Percentiles rank a stretch among this genome's conserved stretches.
These are phyloP conservation scores for Plasmodium coatneyi DNA, from an alignment of 169 alveolate species.

Conservation along the genomic window DNA sequence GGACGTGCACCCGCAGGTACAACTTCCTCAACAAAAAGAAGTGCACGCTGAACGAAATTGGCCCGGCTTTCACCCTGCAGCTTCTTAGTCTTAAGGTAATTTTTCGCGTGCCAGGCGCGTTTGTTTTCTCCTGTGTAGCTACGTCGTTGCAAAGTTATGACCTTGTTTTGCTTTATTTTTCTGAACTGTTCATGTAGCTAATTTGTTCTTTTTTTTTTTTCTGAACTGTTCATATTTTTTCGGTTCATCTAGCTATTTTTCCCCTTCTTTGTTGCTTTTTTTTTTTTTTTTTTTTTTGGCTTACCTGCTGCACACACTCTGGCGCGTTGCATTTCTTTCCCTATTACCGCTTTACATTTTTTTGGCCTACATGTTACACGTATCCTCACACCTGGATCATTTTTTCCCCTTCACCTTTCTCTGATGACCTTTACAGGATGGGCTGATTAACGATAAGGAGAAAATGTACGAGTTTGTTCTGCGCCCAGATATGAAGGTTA, in stretches of 20 bases:
- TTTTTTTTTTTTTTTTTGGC: background rate
- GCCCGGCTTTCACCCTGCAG: slow-evolving; percentile 98
- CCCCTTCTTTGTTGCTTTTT: too few relatives aligned
- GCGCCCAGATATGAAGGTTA: slow-evolving; percentile 94
- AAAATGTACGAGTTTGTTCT: slow-evolving; percentile 92
- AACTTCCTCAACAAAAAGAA: slow-evolving; percentile 85
- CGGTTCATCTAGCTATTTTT: background rate
- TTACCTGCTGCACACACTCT: background rate
- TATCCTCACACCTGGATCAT: slow-evolving; percentile 91
- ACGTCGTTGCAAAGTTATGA: background rate
- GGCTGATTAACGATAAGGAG: slow-evolving; percentile 87
- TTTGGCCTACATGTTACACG: slow-evolving; percentile 79
- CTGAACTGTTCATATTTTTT: background rate
- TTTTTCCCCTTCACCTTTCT: slow-evolving; percentile 11
- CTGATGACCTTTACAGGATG: slow-evolving; percentile 80
- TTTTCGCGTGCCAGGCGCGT: slow-evolving; percentile 76
- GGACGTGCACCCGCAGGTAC: slow-evolving; percentile 71
- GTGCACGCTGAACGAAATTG: slow-evolving; percentile 97
- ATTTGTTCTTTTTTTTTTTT: background rate
- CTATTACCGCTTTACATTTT: slow-evolving; percentile 98
- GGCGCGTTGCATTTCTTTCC: background rate
- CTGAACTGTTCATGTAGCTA: background rate
- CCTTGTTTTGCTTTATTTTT: background rate
- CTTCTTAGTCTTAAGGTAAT: slow-evolving; percentile 94
- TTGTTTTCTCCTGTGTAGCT: background rate